Evolutionary conservation across 75 land plant genomes (phyloP), one percentile per base, ranked within the genome.

Genomic region (Adiantum capillusveneris): DNA sequence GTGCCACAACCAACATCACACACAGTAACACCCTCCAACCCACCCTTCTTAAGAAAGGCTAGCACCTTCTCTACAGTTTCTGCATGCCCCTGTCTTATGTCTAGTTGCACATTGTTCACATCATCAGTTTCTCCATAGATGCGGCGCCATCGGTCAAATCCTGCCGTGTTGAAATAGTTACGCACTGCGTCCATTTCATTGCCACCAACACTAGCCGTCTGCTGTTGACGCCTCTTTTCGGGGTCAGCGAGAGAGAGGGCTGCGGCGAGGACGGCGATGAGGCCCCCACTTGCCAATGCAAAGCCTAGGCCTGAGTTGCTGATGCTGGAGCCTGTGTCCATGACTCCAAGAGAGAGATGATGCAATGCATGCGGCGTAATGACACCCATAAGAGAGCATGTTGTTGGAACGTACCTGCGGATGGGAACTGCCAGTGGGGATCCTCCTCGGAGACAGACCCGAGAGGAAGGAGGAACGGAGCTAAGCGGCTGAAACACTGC

Each of bases 1-100:
- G 87, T 84, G 16, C 98, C 98, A 63, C 98, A 94, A 19, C 98
- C 98, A 11, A 96, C 98, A 66, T 94, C 98, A 62, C 96, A 89
- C 22, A 94, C 80, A 1, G 75, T 76, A 19, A 89, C 65, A 14
- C 96, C 96, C 28, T 56, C 26, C 1, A 86, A 53, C 0, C 81
- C 68, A 0, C 64, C 77, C 44, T 85, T 82, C 21, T 56, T 55
- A 57, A 89, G 70, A 76, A 94, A 68, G 55, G 34, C 31, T 41
- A 94, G 58, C 18, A 65, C 71, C 64, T 81, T 87, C 72, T 89
- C 88, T 41, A 94, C 96, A 5, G 98, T 94, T 77, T 86, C 85
- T 25, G 98, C 69, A 62, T 94, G 98, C 25, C 98, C 98, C 13
- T 83, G 36, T 29, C 98, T 70, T 62, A 94, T 94, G 51, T 94